Conservation (phyloP, 2,329 filamentous ascomycete species). For the Lachnellula arida region DNA sequence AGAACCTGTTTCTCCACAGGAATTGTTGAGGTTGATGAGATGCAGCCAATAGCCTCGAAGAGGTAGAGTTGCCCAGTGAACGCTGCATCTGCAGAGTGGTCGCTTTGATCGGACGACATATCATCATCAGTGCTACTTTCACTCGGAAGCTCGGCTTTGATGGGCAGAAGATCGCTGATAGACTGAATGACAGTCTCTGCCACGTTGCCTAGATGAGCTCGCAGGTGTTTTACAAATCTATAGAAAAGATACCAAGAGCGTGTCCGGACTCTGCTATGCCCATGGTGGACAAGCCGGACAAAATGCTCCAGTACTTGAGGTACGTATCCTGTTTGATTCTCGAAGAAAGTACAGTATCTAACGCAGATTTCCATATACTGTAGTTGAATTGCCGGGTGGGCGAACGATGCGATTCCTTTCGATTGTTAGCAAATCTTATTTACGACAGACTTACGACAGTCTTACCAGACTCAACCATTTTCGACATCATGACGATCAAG, state of each 20-base stretch:
- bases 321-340: slow-evolving; percentile 75
- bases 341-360: slow-evolving; percentile 88
- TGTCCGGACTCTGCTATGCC: slow-evolving; percentile 79
- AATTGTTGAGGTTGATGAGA: slow-evolving; percentile 75
- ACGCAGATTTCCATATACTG: slow-evolving; percentile 99
- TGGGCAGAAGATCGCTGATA: slow-evolving; percentile 79
- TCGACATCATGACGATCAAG: slow-evolving; percentile 86
- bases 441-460: slow-evolving; percentile 6
- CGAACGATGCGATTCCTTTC: slow-evolving; percentile 76
- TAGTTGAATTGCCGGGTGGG: slow-evolving; percentile 85
- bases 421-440: slow-evolving; percentile 21
- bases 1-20: slow-evolving; percentile 80
- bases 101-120: slow-evolving; percentile 90
- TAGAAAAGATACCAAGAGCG: slow-evolving; percentile 97
- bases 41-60: slow-evolving; percentile 90
- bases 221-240: slow-evolving; percentile 83
- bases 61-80: slow-evolving; percentile 91
- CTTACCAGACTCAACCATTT: slow-evolving; percentile 89
- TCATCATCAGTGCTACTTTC: slow-evolving; percentile 77
- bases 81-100: slow-evolving; percentile 82
- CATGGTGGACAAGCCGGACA: slow-evolving; percentile 82
- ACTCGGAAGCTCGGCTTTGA: slow-evolving; percentile 82
- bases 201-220: slow-evolving; percentile 78
- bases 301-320: slow-evolving; percentile 87
- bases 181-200: slow-evolving; percentile 89